These are phyloP conservation scores for Pyrus communis DNA, from an alignment of 306 rosid species.

Conservation along the genomic window DNA sequence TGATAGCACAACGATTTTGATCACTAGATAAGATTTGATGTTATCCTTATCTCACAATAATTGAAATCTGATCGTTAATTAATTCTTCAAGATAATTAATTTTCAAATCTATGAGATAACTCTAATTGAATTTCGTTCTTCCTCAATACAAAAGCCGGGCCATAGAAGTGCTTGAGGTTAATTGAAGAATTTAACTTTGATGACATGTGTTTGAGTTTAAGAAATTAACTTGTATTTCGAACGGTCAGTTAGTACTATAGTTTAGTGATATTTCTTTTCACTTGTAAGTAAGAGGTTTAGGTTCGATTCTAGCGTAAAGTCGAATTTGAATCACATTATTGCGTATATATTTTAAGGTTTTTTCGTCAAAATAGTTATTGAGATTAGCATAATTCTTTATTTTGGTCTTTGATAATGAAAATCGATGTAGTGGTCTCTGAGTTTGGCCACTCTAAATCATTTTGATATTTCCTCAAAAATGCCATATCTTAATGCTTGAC, in stretches of 20 bases:
- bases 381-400: no score
- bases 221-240: not conserved
- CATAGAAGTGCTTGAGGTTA: not conserved
- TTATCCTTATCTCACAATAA: no score
- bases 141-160: not conserved
- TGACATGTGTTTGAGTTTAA: not conserved
- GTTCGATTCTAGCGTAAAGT: fast-evolving
- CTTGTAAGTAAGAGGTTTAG: no score
- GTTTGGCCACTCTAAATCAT: no score
- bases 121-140: not conserved
- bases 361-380: no score
- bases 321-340: no score
- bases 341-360: no score
- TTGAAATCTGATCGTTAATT: not conserved
- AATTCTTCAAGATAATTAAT: not conserved
- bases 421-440: no score
- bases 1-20: not conserved
- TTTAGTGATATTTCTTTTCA: no score
- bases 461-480: fast-evolving
- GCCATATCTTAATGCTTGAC: not conserved
- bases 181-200: not conserved
- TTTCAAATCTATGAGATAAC: not conserved
- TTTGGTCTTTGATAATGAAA: no score
- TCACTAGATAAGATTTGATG: not conserved
- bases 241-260: no score